Base-by-base conservation (phyloP, 2,329 filamentous ascomycete genomes). In the Nectriaceae sp. region DNA sequence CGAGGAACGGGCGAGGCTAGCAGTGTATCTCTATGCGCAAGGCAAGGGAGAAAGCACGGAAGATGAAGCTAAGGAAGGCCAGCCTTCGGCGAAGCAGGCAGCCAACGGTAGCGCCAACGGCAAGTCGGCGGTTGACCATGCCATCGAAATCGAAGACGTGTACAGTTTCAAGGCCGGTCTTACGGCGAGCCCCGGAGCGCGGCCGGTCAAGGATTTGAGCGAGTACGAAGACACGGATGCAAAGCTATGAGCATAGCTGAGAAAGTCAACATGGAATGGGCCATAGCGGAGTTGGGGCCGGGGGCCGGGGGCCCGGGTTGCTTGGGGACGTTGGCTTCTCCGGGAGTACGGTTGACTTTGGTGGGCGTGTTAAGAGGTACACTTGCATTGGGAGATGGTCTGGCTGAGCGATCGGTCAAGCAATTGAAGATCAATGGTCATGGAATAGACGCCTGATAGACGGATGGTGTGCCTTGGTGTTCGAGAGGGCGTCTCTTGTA, bases 221-320 rank as follows among this genome's bases (percentile, higher is more conserved):
- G 88, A 91, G 63, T 97, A 93, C 69, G 89, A 96, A 66, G 93
- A 97, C 50, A 76, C 86, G 50, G 90, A 89, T 54, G 74, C 89
- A 13, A 97, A 97, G 74, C 77, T 97, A 48, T 93, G 48, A 54
- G 44, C 21, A 29, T 33, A 16, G 38, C 26, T 33, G 29, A n/a
- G 18, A n/a, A n/a, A n/a, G 21, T 21, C n/a, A 39, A 18, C 37
- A 8, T 39, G 18, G n/a, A 39, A 21, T 8, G 8, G 33, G 33
- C 8, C 6, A 6, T 36, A 11, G 11, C 8, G 33, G 33, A 36
- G 33, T 18, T n/a, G 5, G 16, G 33, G 33, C n/a, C 11, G 16
- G 5, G 16, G 33, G 33, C n/a, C 11, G 16, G 24, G 24, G 13
- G 13, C 24, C 13, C 24, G 24, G 24, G 24, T 29, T 29, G 24